phyloP scores from a whole-genome alignment of 2,329 filamentous ascomycete species.

The Pseudogymnoascus sp. region DNA sequence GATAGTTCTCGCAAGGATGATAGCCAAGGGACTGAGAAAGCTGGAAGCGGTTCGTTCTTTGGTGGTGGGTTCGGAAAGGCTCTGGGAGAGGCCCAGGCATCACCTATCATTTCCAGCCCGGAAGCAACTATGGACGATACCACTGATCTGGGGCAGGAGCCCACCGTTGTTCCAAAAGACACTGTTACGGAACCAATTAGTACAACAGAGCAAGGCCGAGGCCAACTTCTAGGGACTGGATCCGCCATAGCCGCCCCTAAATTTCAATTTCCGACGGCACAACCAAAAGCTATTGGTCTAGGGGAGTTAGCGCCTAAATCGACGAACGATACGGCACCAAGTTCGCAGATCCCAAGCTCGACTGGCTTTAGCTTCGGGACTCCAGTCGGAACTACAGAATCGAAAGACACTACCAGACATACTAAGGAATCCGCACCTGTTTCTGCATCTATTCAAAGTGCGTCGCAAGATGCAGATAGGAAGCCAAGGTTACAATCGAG shows the following conservation, averaged over 20 bases:
- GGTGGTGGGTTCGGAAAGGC: constrained; percentile 53
- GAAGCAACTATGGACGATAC: constrained; percentile 45
- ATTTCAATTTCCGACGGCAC: not conserved
- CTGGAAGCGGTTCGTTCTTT: constrained; percentile 46
- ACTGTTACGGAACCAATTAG: not conserved
- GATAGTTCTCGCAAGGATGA: constrained; percentile 52
- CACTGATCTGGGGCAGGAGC: not conserved
- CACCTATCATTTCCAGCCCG: constrained; percentile 18
- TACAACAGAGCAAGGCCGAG: not conserved
- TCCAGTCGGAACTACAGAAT: not conserved
- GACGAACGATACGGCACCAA: not conserved
- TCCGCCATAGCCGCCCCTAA: constrained; percentile 23
- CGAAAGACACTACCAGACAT: not conserved
- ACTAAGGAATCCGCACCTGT: not conserved
- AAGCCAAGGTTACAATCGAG: not conserved
- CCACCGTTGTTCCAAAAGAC: not conserved
- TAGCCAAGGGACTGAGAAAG: constrained; percentile 34
- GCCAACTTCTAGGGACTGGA: not conserved
- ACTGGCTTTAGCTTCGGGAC: not conserved
- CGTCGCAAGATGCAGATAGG: not conserved
- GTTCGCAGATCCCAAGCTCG: not conserved
- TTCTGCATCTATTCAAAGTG: not conserved
- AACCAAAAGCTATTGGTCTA: not conserved
- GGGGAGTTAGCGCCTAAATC: not conserved
- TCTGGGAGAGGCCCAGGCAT: constrained; percentile 41